Percentiles rank a stretch among this genome's conserved stretches.
Conservation (phyloP, 2,329 filamentous ascomycete genomes). For the Microascus cirrosus region DNA sequence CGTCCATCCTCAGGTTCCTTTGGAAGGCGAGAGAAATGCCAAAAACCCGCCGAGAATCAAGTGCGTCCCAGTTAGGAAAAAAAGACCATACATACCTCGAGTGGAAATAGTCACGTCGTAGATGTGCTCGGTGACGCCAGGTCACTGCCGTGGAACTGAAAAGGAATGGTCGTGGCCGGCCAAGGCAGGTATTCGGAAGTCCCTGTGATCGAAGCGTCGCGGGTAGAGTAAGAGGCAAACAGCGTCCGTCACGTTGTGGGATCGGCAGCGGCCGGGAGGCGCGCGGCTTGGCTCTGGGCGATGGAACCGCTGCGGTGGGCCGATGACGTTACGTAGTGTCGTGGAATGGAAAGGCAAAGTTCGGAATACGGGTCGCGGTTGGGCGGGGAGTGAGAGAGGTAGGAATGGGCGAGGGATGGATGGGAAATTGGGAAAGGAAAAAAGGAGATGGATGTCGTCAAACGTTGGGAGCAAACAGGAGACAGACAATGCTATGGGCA, state of each 20-base stretch:
- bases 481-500: neutral
- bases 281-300: neutral
- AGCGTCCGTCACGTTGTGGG: neutral
- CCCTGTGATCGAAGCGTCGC: neutral
- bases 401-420: neutral
- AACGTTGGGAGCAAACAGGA: neutral
- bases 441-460: neutral
- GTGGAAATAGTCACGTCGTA: neutral
- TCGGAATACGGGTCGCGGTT: neutral
- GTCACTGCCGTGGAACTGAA: neutral
- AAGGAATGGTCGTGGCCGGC: neutral
- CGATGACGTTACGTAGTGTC: constrained; percentile 2
- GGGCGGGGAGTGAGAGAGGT: neutral
- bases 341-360: neutral
- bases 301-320: neutral
- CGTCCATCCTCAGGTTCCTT: neutral
- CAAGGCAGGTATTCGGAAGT: neutral
- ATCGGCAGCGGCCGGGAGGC: neutral
- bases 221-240: neutral
- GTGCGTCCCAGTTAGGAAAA: neutral
- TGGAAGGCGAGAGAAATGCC: neutral
- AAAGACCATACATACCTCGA: neutral
- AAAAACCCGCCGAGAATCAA: neutral
- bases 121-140: neutral
- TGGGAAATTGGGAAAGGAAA: neutral